These are phyloP conservation scores for Cercophora sp. DNA, from an alignment of 495 filamentous ascomycete species.

Conservation along the genomic window DNA sequence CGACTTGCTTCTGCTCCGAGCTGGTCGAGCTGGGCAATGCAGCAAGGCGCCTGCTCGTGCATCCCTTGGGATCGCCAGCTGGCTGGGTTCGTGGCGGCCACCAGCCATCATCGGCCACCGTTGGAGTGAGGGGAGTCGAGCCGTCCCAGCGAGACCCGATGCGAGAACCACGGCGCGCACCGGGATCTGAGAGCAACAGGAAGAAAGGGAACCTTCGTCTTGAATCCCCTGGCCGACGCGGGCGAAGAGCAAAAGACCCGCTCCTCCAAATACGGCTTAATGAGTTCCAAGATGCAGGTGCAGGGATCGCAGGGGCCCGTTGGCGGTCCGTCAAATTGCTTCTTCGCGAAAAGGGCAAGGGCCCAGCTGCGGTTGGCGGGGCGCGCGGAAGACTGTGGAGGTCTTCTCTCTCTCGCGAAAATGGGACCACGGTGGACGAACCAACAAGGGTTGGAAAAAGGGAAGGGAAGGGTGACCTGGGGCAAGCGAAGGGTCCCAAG, in stretches of 20 bases:
- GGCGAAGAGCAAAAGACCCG: conserved; percentile 2
- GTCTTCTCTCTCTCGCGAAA: conserved; percentile 8
- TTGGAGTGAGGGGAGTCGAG: conserved; percentile 1
- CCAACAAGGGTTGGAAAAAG: conserved; percentile 1
- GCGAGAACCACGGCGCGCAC: background rate
- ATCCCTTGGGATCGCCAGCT: background rate
- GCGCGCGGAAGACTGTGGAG: conserved; percentile 13
- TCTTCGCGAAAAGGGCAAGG: conserved; percentile 24
- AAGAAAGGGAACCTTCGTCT: background rate
- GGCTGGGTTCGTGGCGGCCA: too few species aligned
- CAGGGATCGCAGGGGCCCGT: conserved; percentile 32
- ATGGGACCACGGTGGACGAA: conserved; percentile 1
- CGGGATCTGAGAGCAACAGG: background rate
- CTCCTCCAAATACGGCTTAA: conserved; percentile 24
- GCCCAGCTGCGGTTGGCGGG: conserved; percentile 14
- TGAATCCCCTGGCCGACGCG: conserved; percentile 12
- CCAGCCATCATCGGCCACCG: too few species aligned
- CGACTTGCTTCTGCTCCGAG: background rate
- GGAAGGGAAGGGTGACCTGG: conserved; percentile 2
- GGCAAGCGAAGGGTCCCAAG: background rate
- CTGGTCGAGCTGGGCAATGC: background rate
- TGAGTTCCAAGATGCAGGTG: conserved; percentile 13
- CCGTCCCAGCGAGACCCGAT: background rate
- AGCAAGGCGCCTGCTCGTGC: background rate
- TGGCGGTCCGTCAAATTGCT: conserved; percentile 34